Evolutionary conservation across 1,139 yeast genomes (phyloP).

Genomic region (Chernovozyma sophiae-reginae): DNA sequence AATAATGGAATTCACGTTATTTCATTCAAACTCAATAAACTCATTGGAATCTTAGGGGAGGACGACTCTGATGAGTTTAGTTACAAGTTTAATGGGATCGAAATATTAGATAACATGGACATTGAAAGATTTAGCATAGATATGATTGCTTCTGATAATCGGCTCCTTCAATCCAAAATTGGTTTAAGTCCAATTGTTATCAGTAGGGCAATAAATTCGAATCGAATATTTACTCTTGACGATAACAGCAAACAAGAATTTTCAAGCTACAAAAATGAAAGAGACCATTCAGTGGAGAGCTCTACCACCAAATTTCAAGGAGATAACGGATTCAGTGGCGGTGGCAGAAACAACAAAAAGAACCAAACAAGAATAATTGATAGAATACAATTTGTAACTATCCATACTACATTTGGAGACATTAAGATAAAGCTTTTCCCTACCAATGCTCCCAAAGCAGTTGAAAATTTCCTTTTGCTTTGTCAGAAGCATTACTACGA

Average conservation of each 20-base stretch:
- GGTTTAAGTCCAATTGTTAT: conserved; percentile 29
- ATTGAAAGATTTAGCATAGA: conserved; percentile 22
- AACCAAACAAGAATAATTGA: neutral
- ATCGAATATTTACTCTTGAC: conserved; percentile 24
- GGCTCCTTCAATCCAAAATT: conserved; percentile 29
- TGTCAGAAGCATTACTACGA: conserved; percentile 38
- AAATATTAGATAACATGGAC: conserved; percentile 13
- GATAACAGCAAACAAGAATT: conserved; percentile 7
- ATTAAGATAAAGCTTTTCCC: conserved; percentile 34
- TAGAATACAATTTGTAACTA: conserved; percentile 12
- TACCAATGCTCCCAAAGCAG: conserved; percentile 37
- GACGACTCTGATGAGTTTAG: neutral
- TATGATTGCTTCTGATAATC: conserved; percentile 33
- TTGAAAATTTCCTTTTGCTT: conserved; percentile 38
- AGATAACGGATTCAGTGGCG: neutral
- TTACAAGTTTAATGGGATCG: conserved; percentile 12
- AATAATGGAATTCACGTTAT: neutral
- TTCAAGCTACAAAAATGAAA: neutral
- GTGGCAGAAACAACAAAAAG: neutral
- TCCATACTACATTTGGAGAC: conserved; percentile 48
- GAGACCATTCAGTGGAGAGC: neutral
- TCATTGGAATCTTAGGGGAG: neutral
- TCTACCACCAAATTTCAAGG: neutral
- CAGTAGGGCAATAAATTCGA: conserved; percentile 24
- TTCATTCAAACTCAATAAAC: neutral